Percentiles rank a stretch among this genome's conserved stretches.
These are phyloP conservation scores for Ramalina intermedia DNA, from an alignment of 495 filamentous ascomycete genomes.

Conservation along the genomic window DNA sequence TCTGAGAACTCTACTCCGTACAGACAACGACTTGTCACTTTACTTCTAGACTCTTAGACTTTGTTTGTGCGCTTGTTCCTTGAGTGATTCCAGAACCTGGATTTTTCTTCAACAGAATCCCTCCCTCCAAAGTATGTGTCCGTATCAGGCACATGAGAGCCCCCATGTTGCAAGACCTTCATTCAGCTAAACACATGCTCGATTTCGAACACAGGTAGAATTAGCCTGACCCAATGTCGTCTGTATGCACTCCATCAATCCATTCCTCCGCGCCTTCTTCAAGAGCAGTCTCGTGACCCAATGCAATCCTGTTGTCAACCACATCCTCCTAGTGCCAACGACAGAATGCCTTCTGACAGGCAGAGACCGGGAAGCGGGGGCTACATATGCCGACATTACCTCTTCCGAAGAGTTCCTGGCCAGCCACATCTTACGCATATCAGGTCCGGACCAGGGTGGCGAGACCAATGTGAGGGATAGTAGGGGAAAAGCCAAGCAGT, in stretches of 20 bases:
- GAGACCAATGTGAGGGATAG: conserved; percentile 69
- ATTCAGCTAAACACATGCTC: too few species aligned
- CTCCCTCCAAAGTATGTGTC: too few species aligned
- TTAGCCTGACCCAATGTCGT: conserved; percentile 4
- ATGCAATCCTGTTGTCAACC: conserved; percentile 82
- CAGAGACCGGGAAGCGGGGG: conserved; percentile 75
- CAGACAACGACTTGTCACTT: too few species aligned
- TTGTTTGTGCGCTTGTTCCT: too few species aligned
- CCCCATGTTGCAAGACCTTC: too few species aligned
- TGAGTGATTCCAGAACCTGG: too few species aligned
- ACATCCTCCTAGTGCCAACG: conserved; percentile 87
- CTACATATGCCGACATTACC: conserved; percentile 65
- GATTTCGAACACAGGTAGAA: too few species aligned
- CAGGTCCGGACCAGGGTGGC: conserved; percentile 35
- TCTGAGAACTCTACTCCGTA: too few species aligned
- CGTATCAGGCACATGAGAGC: too few species aligned
- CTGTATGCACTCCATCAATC: conserved; percentile 99
- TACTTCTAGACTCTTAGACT: too few species aligned
- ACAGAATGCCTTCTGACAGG: conserved; percentile 80
- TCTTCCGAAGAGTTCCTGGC: conserved; percentile 85
- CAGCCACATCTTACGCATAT: conserved; percentile 89
- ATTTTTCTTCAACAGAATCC: too few species aligned
- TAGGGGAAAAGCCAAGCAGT: conserved; percentile 84
- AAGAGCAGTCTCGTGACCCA: conserved; percentile 83
- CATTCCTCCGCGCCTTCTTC: conserved; percentile 96